Evolutionary conservation across 164 flowering plant genomes (phyloP), one percentile per base, ranked within the genome.

Genomic region (Tinospora cordifolia): DNA sequence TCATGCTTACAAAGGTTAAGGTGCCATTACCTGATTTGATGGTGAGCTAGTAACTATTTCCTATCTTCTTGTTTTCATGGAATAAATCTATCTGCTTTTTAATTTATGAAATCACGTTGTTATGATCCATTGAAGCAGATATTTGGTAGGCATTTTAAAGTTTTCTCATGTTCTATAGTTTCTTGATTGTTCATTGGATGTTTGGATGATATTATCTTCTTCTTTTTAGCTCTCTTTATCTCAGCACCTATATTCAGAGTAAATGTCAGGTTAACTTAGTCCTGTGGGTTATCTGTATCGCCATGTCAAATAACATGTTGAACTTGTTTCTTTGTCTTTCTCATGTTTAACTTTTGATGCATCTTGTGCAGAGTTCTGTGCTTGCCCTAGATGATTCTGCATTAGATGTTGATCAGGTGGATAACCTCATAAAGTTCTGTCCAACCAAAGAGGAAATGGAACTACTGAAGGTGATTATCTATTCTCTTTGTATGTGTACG

Each of bases 361-460:
- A 57, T 74, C 62, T 62, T 75, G 73, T 67, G 44, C 91, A 95
- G 99, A 79, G 80, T 79, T 82, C 91, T 21, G 84, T 91, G 70
- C 97, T 95, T 80, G 82, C 87, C 17, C 75, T 95, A 84, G 99
- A 95, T 78, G 98, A 89, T 70, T 80, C 92, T 26, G 90, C 85
- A 58, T 72, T 95, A 71, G 98, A 95, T 78, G 81, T 82, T 76
- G 99, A 95, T 81, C 98, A 90, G 78, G 90, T 92, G 74, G 99
- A 95, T 62, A 95, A 92, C 76, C 91, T 95, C 62, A 91, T 91
- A 75, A 95, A 95, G 75, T 95, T 90, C 71, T 88, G 93, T 81
- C 99, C 99, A 39, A 92, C 96, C 41, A 91, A 92, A 79, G 99
- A 92, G 81, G 99, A 95, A 71, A 91, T 87, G 85, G 97, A 92